Conservation (phyloP, 169 alveolate species). For the Plasmodium reichenowi region DNA sequence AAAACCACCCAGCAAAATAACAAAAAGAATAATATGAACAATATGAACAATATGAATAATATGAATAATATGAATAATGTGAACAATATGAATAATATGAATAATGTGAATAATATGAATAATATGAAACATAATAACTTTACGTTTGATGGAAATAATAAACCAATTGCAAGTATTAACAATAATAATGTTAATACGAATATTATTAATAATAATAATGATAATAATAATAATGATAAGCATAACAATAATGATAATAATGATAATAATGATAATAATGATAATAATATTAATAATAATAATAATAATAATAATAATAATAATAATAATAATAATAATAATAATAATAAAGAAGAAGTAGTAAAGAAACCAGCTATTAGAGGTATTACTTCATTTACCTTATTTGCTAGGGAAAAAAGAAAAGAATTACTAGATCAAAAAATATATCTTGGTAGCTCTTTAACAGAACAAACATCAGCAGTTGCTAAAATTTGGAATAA, state of each 20-base stretch:
- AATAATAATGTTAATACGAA: neutral
- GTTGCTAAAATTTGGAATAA: conserved; percentile 73
- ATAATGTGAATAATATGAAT: neutral
- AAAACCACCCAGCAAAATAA: neutral
- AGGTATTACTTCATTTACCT: conserved; percentile 68
- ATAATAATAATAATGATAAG: neutral
- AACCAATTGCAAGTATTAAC: neutral
- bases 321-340: neutral
- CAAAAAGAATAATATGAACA: neutral
- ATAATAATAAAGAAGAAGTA: conserved; percentile 15
- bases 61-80: neutral
- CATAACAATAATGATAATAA: neutral
- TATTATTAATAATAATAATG: neutral
- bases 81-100: neutral
- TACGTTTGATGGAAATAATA: neutral
- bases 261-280: neutral
- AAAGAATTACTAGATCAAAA: conserved; percentile 56
- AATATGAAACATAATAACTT: neutral
- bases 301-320: neutral
- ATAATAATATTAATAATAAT: neutral
- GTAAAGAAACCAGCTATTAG: conserved; percentile 27
- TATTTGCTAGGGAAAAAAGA: conserved; percentile 71
- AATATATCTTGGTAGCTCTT: conserved; percentile 56
- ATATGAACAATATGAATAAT: neutral
- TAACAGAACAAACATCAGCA: conserved; percentile 74